Percentiles rank a stretch among this genome's conserved stretches.
Evolutionary conservation across 805 yeast species (phyloP).

Genomic region (Kodamaea hsintzibuensis): DNA sequence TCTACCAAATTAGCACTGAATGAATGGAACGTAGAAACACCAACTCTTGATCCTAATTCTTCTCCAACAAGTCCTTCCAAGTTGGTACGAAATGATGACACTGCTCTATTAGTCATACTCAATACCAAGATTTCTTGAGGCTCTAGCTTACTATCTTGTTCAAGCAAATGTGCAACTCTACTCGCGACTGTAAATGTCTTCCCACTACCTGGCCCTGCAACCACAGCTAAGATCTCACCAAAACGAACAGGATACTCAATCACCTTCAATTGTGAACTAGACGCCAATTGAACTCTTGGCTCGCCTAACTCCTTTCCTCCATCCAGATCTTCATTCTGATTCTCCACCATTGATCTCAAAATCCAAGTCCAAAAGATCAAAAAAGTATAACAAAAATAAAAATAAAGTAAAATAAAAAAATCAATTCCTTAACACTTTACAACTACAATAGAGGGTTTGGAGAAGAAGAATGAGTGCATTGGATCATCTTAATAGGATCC

Average conservation of each 20-base stretch:
- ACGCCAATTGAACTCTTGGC: neutral
- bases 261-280: constrained; percentile 43
- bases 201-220: constrained; percentile 78
- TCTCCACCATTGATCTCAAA: neutral
- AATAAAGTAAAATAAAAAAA: no score
- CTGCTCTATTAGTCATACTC: constrained; percentile 71
- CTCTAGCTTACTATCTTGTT: constrained; percentile 28
- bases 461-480: constrained; percentile 14
- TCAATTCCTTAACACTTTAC: neutral
- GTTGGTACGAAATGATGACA: constrained; percentile 44
- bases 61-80: constrained; percentile 33
- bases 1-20: constrained; percentile 53
- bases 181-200: constrained; percentile 61
- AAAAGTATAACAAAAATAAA: no score
- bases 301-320: neutral
- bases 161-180: constrained; percentile 51
- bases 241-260: constrained; percentile 42
- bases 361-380: neutral
- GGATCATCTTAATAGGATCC: constrained; percentile 12
- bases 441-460: neutral
- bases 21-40: constrained; percentile 63
- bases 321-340: neutral
- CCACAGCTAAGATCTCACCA: constrained; percentile 47
- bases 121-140: constrained; percentile 62
- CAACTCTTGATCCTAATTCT: constrained; percentile 32